A percentile compares a stretch with the other conserved stretches of the same genome.
These are phyloP conservation scores for Lactifluus rugatus DNA, from an alignment of 768 basidiomycete genomes.

Conservation along the genomic window DNA sequence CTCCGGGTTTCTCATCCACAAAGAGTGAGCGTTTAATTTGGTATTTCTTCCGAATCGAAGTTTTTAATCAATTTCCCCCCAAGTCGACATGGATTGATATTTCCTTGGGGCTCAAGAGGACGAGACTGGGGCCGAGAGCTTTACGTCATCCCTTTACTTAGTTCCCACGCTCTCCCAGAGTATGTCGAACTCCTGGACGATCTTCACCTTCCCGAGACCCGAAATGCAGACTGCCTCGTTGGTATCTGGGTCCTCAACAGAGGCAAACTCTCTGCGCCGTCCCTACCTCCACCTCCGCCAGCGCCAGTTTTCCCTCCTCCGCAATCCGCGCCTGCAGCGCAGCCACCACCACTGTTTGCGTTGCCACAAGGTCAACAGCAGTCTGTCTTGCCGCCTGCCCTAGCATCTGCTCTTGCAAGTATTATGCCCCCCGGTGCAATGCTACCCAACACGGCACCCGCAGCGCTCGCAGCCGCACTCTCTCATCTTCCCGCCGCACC, in stretches of 20 bases:
- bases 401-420: constrained; percentile 14
- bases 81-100: constrained; percentile 79
- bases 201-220: constrained; percentile 52
- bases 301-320: neutral
- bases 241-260: constrained; percentile 82
- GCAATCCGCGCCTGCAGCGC: neutral
- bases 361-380: neutral
- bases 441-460: neutral
- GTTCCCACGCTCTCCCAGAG: constrained; percentile 64
- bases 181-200: constrained; percentile 78
- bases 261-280: constrained; percentile 50
- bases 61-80: constrained; percentile 10
- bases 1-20: constrained; percentile 57
- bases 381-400: constrained; percentile 9
- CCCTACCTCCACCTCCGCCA: neutral
- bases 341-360: neutral
- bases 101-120: constrained; percentile 73
- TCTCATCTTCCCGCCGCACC: constrained; percentile 13
- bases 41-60: constrained; percentile 5
- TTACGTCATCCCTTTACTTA: constrained; percentile 71
- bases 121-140: constrained; percentile 76
- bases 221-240: constrained; percentile 59
- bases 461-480: constrained; percentile 14
- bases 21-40: constrained; percentile 47
- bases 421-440: constrained; percentile 3